Conservation (phyloP, 164 flowering plant genomes). For the Vitis cinerea region DNA sequence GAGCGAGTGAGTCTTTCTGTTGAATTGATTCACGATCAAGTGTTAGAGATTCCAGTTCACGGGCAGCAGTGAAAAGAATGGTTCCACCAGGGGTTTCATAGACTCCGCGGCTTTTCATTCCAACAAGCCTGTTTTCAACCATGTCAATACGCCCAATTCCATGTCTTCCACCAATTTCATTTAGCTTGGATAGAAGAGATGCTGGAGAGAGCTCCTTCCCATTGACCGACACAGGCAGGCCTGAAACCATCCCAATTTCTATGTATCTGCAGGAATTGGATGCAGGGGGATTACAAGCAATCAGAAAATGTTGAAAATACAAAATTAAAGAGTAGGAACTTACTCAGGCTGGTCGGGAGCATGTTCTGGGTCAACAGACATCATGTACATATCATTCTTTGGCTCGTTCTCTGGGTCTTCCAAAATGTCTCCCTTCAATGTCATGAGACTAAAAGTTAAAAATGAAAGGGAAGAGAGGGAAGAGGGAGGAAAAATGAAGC, state of each 20-base stretch:
- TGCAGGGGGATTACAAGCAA: not conserved
- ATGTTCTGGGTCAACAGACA: slow-evolving; percentile 77
- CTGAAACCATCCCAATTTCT: slow-evolving; percentile 72
- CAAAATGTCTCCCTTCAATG: slow-evolving; percentile 82
- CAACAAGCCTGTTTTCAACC: slow-evolving; percentile 94
- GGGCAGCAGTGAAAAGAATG: slow-evolving; percentile 70
- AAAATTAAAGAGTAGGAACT: slow-evolving; percentile 14
- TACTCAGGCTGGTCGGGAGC: slow-evolving; percentile 89
- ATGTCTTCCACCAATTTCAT: slow-evolving; percentile 82
- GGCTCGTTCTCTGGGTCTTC: slow-evolving; percentile 97
- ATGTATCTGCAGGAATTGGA: slow-evolving; percentile 47
- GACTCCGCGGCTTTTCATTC: slow-evolving; percentile 98
- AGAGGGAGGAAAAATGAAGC: not conserved
- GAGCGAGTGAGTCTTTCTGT: slow-evolving; percentile 69
- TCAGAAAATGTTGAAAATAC: no score
- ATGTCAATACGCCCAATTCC: slow-evolving; percentile 90
- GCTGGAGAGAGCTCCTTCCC: slow-evolving; percentile 84
- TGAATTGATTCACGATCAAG: slow-evolving; percentile 90
- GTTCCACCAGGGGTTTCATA: slow-evolving; percentile 99
- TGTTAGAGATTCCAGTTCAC: slow-evolving; percentile 85
- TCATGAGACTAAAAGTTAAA: not conserved
- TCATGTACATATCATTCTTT: slow-evolving; percentile 88
- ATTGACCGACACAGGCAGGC: slow-evolving; percentile 77
- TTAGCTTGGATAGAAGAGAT: slow-evolving; percentile 65
- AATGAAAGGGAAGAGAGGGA: not conserved